Percentiles rank a stretch among this genome's conserved stretches.
These are phyloP conservation scores for Ustulina deusta DNA, from an alignment of 2,329 filamentous ascomycete species.

Conservation along the genomic window DNA sequence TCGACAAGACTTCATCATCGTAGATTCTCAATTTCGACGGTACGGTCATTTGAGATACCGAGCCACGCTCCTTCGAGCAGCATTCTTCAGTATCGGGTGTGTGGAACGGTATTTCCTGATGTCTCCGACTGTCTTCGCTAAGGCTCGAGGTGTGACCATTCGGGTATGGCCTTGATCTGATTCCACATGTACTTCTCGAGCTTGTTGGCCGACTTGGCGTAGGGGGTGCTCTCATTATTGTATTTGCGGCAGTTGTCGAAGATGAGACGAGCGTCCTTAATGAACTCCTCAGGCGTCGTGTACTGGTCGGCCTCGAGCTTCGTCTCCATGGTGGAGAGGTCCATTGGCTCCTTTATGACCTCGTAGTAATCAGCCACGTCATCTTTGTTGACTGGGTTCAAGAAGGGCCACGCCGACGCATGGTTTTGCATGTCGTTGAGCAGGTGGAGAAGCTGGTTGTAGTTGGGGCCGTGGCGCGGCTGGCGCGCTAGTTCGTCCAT, in stretches of 20 bases:
- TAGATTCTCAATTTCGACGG: not conserved
- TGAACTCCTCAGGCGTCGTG: constrained; percentile 89
- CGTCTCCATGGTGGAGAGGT: constrained; percentile 92
- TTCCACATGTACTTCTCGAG: constrained; percentile 96
- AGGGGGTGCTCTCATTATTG: constrained; percentile 94
- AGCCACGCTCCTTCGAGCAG: not conserved
- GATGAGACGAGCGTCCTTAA: constrained; percentile 86
- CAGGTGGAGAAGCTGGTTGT: constrained; percentile 91
- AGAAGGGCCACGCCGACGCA: constrained; percentile 92
- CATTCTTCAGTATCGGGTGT: not conserved
- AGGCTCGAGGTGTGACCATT: constrained; percentile 80
- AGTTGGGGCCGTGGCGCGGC: constrained; percentile 94
- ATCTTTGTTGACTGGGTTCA: constrained; percentile 91
- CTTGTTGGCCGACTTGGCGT: constrained; percentile 94
- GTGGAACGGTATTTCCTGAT: not conserved
- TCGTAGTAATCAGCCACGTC: constrained; percentile 99
- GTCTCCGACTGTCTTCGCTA: constrained; percentile 43
- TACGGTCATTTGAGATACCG: not conserved
- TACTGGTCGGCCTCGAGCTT: constrained; percentile 96
- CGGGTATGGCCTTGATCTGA: constrained; percentile 89
- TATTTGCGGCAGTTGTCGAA: constrained; percentile 96
- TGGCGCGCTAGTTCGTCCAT: constrained; percentile 98
- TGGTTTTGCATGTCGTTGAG: constrained; percentile 97
- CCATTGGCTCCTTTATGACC: constrained; percentile 98
- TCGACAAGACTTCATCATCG: not conserved